Conservation (phyloP, 768 basidiomycete genomes). For the Psilocybe cyanescens region DNA sequence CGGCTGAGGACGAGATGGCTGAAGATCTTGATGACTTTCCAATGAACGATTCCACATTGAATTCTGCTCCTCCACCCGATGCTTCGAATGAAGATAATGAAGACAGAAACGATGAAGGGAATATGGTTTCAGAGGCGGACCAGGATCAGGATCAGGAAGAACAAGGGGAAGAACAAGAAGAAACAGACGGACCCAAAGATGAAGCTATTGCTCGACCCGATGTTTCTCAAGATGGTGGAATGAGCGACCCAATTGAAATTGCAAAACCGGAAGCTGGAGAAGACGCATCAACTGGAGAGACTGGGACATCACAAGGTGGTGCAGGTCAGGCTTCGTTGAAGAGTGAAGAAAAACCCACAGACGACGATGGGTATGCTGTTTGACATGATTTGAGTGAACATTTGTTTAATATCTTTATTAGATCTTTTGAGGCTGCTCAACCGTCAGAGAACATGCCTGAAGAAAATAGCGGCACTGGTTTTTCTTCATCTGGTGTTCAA, state of each 20-base stretch:
- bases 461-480: constrained; percentile 26
- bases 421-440: constrained; percentile 15
- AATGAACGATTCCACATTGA: constrained; percentile 5
- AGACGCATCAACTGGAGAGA: constrained; percentile 33
- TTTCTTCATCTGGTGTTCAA: constrained; percentile 46
- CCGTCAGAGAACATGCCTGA: constrained; percentile 15
- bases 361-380: constrained; percentile 36
- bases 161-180: constrained; percentile 35
- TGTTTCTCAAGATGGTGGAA: constrained; percentile 44
- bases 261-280: constrained; percentile 30
- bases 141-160: constrained; percentile 29
- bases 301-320: constrained; percentile 31
- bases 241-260: constrained; percentile 33
- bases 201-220: constrained; percentile 45
- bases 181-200: constrained; percentile 24
- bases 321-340: constrained; percentile 29
- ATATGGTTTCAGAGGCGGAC: constrained; percentile 7
- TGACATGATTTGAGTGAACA: too few species aligned
- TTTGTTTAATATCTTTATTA: constrained; percentile 1
- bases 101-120: not conserved
- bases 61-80: constrained; percentile 3
- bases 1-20: constrained; percentile 34
- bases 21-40: constrained; percentile 27
- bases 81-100: constrained; percentile 8
- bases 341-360: constrained; percentile 29